phyloP scores from a whole-genome alignment of 2,329 filamentous ascomycete species.

The Dothidotthia symphoricarpi region DNA sequence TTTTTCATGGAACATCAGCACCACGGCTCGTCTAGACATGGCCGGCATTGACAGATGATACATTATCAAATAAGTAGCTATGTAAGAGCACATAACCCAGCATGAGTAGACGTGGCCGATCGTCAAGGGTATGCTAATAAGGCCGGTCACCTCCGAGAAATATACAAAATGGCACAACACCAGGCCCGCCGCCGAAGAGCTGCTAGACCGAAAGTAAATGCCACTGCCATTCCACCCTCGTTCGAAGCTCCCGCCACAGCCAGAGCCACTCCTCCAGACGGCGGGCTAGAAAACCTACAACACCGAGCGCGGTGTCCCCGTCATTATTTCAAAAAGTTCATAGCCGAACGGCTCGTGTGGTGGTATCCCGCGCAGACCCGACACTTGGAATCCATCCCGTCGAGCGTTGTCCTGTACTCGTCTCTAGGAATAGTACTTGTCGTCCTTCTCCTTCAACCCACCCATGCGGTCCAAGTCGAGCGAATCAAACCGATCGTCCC shows the following conservation, averaged over 20 bases:
- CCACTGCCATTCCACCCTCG: no score
- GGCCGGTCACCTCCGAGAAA: conserved; percentile 37
- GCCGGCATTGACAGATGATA: conserved; percentile 35
- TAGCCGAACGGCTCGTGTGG: conserved; percentile 37
- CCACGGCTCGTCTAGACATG: no score
- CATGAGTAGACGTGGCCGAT: conserved; percentile 23
- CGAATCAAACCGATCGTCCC: conserved; percentile 79
- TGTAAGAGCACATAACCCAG: conserved; percentile 42
- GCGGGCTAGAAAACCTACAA: conserved; percentile 24
- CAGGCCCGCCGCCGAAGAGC: conserved; percentile 6
- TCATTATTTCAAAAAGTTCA: conserved; percentile 37
- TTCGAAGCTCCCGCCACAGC: no score
- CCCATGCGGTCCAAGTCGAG: conserved; percentile 94
- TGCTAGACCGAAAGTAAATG: no score
- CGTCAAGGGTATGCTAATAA: conserved; percentile 25
- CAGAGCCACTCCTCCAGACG: not conserved
- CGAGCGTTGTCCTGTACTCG: conserved; percentile 12
- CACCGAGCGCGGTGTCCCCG: conserved; percentile 23
- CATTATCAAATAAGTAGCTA: conserved; percentile 45
- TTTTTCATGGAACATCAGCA: no score
- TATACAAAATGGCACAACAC: conserved; percentile 34
- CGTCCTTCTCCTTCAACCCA: conserved; percentile 87
- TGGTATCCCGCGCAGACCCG: conserved; percentile 15
- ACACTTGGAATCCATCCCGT: conserved; percentile 16
- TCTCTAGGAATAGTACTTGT: conserved; percentile 44